Evolutionary conservation across 805 yeast genomes (phyloP).

Genomic region (Blastobotrys robertii): DNA sequence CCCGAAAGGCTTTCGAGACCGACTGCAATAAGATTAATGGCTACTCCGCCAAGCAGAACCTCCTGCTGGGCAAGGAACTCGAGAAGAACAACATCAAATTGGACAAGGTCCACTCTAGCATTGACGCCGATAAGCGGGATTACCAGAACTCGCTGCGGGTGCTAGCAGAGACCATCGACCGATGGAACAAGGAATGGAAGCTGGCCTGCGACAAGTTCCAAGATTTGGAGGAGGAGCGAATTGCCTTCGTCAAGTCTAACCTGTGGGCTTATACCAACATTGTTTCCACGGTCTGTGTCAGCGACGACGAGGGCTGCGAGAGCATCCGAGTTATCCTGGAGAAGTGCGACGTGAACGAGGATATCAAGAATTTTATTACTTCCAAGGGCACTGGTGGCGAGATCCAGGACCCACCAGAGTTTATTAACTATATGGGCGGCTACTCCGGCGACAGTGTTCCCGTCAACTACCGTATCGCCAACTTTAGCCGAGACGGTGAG

Average conservation of each 20-base stretch:
- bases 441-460: conserved; percentile 25
- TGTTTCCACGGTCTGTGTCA: conserved; percentile 65
- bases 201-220: conserved; percentile 52
- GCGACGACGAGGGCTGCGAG: conserved; percentile 71
- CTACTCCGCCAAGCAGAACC: conserved; percentile 48
- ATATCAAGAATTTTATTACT: conserved; percentile 44
- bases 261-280: conserved; percentile 73
- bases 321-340: conserved; percentile 58
- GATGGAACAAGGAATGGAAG: conserved; percentile 68
- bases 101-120: conserved; percentile 36
- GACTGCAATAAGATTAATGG: conserved; percentile 53
- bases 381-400: conserved; percentile 56
- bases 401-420: conserved; percentile 49
- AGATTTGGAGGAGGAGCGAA: conserved; percentile 59
- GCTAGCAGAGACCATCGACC: conserved; percentile 46
- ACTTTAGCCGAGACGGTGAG: conserved; percentile 21
- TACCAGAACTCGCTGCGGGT: conserved; percentile 47
- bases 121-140: conserved; percentile 39
- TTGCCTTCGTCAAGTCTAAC: conserved; percentile 57
- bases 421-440: conserved; percentile 49
- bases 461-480: conserved; percentile 26
- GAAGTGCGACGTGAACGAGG: conserved; percentile 51
- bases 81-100: conserved; percentile 50
- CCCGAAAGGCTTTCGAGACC: conserved; percentile 39
- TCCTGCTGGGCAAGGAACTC: conserved; percentile 66